Conservation (phyloP, 345 rosid species). For the Syzygium oleosum region DNA sequence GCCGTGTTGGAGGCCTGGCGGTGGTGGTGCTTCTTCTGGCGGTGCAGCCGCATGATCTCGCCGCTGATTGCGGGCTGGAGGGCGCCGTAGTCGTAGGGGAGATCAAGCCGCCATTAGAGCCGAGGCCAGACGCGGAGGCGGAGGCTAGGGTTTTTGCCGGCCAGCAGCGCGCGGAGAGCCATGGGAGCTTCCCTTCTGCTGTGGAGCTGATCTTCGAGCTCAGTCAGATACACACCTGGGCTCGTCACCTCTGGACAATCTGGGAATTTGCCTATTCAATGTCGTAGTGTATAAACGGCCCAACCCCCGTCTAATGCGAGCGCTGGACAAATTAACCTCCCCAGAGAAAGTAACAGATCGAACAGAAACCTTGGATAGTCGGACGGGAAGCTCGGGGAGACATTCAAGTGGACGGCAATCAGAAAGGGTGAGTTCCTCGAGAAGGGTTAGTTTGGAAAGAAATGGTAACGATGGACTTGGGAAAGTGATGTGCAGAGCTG, state of each 20-base stretch:
- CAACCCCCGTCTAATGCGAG: no score
- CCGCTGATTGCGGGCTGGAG: slow-evolving; percentile 88
- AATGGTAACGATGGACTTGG: neutral
- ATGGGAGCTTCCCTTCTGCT: no score
- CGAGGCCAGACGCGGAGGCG: neutral
- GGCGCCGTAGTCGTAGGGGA: slow-evolving; percentile 72
- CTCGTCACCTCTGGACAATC: no score
- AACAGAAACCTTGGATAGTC: neutral
- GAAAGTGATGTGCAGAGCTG: neutral
- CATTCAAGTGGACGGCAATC: neutral
- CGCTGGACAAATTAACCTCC: no score
- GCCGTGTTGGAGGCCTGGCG: slow-evolving; percentile 82
- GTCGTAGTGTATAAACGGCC: no score
- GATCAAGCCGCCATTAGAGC: slow-evolving; percentile 27
- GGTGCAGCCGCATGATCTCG: slow-evolving; percentile 92
- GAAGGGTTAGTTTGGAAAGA: neutral
- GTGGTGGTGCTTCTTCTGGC: slow-evolving; percentile 54
- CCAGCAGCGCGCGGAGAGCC: no score
- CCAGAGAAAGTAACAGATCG: no score
- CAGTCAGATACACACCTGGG: no score
- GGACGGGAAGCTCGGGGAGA: neutral
- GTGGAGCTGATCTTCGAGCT: no score
- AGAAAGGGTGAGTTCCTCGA: rapidly evolving
- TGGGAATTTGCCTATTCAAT: no score
- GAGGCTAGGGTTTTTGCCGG: neutral